These are phyloP conservation scores for Cladophialophora psammophila DNA, from an alignment of 2,329 filamentous ascomycete genomes.

Conservation along the genomic window DNA sequence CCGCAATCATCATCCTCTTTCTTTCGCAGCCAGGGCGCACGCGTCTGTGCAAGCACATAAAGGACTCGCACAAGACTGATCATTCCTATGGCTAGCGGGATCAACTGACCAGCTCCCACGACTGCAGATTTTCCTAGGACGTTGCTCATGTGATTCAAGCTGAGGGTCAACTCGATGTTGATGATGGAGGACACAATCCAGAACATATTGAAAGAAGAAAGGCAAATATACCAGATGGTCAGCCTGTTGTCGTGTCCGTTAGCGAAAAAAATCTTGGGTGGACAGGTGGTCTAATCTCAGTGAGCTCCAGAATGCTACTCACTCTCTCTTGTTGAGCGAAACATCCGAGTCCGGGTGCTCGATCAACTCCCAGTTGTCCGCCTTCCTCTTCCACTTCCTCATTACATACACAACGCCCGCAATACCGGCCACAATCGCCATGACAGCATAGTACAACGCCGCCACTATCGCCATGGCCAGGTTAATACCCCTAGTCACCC, in stretches of 20 bases:
- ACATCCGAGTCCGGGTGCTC: slow-evolving; percentile 13
- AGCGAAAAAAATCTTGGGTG: too few relatives aligned
- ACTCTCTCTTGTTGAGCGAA: slow-evolving; percentile 23
- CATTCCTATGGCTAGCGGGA: slow-evolving; percentile 25
- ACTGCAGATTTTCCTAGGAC: slow-evolving; percentile 13
- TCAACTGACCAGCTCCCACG: slow-evolving; percentile 22
- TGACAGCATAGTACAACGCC: slow-evolving; percentile 23
- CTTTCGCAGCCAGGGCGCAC: slow-evolving; percentile 11
- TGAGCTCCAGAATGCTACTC: slow-evolving; percentile 1
- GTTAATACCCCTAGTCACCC: slow-evolving; percentile 12
- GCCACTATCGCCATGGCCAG: slow-evolving; percentile 18
- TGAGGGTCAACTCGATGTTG: slow-evolving; percentile 33
- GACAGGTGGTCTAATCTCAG: neutral
- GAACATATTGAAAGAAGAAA: slow-evolving; percentile 29
- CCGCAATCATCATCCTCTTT: slow-evolving; percentile 3
- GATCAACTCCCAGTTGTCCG: slow-evolving; percentile 18
- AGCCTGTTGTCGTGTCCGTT: neutral
- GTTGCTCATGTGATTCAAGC: slow-evolving; percentile 30
- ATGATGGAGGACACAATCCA: slow-evolving; percentile 31
- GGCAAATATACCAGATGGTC: slow-evolving; percentile 18
- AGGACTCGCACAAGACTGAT: slow-evolving; percentile 22
- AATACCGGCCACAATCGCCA: slow-evolving; percentile 21
- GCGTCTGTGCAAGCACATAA: slow-evolving; percentile 12
- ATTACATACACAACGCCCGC: slow-evolving; percentile 10
- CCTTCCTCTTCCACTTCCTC: slow-evolving; percentile 1